Base-by-base conservation (phyloP, 306 rosid genomes). In the Ochetophila trinervis region DNA sequence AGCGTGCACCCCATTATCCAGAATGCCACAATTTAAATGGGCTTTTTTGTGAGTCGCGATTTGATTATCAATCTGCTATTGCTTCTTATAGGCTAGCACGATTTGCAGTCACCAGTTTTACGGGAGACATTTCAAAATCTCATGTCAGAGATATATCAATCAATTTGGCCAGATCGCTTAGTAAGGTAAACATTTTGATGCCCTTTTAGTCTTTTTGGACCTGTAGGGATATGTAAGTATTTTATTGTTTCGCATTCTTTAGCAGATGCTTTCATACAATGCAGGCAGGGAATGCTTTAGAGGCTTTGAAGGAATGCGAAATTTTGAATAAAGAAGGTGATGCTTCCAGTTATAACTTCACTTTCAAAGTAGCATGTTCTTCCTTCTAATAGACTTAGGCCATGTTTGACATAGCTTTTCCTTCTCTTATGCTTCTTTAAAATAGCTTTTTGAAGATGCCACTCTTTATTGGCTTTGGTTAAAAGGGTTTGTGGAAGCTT, bases 11-110 rank as follows among this genome's bases (percentile, higher is more conserved):
- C 69, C 84, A 87, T 54, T 84, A 67, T 75, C 96, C 98, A 11
- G 98, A 92, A 81, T 79, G 87, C 67, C 92, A 87, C 74, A 92
- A 92, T 86, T 86, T 92, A 65, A 68, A 70, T 72, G 98, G 96
- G 73, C 66, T 92, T 72, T 92, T 82, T 62, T 87, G 78, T 63
- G 98, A 92, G 84, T 86, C 96, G 77, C 88, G 76, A 63, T 78
- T 68, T 55, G 88, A 92, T 74, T 89, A 84, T 75, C 82, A 65
- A 44, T 87, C 95, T 72, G 96, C 98, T 74, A 84, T 78, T 66
- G 47, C 75, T 53, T 85, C 81, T 53, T 92, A 87, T 78, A 80
- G 88, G 74, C 63, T 85, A 73, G 98, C 98, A 53, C 88, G 84
- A 45, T 78, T 70, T 76, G 82, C 93, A 40, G 34, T 85, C 59